These are phyloP conservation scores for Leucocoprinus birnbaumii DNA, from an alignment of 768 basidiomycete genomes.

Conservation along the genomic window DNA sequence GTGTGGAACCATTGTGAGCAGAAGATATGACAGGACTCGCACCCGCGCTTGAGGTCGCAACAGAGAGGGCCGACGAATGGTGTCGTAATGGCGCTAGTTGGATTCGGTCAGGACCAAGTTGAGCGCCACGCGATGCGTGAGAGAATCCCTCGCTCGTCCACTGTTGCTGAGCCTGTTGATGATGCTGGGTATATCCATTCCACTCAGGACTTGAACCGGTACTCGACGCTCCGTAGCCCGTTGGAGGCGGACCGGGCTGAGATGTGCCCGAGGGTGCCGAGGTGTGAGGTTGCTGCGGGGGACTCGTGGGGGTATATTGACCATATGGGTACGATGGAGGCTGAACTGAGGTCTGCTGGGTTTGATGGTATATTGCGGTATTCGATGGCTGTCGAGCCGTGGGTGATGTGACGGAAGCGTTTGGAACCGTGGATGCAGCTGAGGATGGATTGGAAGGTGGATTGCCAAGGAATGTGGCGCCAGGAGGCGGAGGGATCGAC, in stretches of 20 bases:
- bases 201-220: conserved; percentile 11
- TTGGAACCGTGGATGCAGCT: background rate
- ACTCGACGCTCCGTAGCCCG: conserved; percentile 14
- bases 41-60: conserved; percentile 2
- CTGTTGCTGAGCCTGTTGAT: conserved; percentile 15
- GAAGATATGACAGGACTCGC: conserved; percentile 15
- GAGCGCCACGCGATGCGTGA: background rate
- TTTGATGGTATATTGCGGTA: conserved; percentile 15
- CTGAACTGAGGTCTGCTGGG: conserved; percentile 17
- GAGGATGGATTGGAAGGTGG: conserved; percentile 2
- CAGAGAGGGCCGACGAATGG: conserved; percentile 7
- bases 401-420: background rate
- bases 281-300: conserved; percentile 7
- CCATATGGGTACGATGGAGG: conserved; percentile 6
- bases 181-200: conserved; percentile 16
- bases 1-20: conserved; percentile 6
- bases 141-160: conserved; percentile 5
- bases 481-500: conserved; percentile 17
- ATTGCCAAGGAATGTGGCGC: conserved; percentile 8
- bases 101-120: conserved; percentile 32
- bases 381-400: background rate
- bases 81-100: conserved; percentile 54
- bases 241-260: conserved; percentile 21
- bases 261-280: conserved; percentile 11
- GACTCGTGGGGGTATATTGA: conserved; percentile 12